Conservation (phyloP, 1,284 basidiomycete genomes). For the Heterobasidion irregulare region DNA sequence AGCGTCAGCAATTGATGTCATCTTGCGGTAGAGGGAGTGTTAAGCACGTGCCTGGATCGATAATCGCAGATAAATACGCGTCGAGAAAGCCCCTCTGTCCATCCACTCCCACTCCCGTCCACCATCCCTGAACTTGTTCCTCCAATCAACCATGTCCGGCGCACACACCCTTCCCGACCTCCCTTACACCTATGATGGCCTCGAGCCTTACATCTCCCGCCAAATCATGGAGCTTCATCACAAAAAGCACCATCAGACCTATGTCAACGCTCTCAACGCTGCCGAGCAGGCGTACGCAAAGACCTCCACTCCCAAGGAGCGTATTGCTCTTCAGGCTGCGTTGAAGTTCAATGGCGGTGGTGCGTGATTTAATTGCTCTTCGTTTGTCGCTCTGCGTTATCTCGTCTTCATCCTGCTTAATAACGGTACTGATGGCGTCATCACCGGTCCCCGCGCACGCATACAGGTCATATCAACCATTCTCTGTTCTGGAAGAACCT, state of each 20-base stretch:
- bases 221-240: slow-evolving; percentile 95
- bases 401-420: background rate
- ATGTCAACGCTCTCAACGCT: slow-evolving; percentile 87
- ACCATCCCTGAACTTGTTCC: background rate
- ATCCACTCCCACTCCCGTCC: background rate
- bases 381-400: background rate
- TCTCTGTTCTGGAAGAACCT: slow-evolving; percentile 98
- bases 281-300: slow-evolving; percentile 81
- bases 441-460: background rate
- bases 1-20: no score
- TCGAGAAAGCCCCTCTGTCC: background rate
- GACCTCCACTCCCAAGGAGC: slow-evolving; percentile 62
- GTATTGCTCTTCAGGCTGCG: slow-evolving; percentile 80
- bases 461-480: slow-evolving; percentile 79
- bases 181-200: slow-evolving; percentile 87
- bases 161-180: slow-evolving; percentile 76
- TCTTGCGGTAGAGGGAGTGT: background rate
- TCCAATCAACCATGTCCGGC: background rate
- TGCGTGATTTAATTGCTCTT: slow-evolving; percentile 21
- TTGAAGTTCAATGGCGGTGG: slow-evolving; percentile 92
- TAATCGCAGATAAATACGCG: background rate
- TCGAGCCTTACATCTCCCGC: slow-evolving; percentile 68
- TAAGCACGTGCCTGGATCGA: background rate
- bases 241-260: slow-evolving; percentile 92
- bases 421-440: background rate